Conservation (phyloP, 345 rosid species). For the Balakata baccata region DNA sequence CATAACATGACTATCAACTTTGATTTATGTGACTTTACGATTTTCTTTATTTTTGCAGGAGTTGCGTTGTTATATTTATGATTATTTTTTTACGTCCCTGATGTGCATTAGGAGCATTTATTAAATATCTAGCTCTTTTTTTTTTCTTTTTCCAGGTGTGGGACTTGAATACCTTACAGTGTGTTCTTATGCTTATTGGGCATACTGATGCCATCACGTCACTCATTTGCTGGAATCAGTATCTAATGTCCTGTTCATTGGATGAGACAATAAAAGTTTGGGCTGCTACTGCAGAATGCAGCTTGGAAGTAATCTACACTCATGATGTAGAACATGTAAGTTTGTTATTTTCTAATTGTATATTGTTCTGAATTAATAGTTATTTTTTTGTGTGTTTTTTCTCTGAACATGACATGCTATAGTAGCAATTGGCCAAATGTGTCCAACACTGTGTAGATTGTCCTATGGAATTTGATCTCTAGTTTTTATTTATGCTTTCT, state of each 20-base stretch:
- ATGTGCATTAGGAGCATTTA: neutral
- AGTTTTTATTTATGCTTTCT: neutral
- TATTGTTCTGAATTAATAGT: neutral
- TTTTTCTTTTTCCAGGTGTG: slow-evolving; percentile 36
- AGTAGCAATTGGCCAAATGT: neutral
- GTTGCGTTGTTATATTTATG: neutral
- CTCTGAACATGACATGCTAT: too few relatives aligned
- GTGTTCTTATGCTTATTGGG: slow-evolving; percentile 37
- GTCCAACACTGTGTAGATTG: neutral
- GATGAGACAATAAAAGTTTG: slow-evolving; percentile 56
- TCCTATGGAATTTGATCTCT: neutral
- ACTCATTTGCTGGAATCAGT: slow-evolving; percentile 55
- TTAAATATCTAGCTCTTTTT: neutral
- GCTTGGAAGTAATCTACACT: slow-evolving; percentile 12
- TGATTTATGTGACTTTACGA: too few relatives aligned
- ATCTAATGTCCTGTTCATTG: slow-evolving; percentile 53
- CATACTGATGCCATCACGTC: slow-evolving; percentile 53
- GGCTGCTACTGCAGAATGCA: slow-evolving; percentile 35
- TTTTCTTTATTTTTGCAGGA: too few relatives aligned
- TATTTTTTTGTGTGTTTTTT: too few relatives aligned
- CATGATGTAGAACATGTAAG: slow-evolving; percentile 11
- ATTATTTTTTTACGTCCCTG: neutral
- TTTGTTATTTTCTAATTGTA: neutral
- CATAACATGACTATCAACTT: too few relatives aligned
- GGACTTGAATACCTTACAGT: slow-evolving; percentile 44